These are phyloP conservation scores for Actinomucor elegans DNA, from an alignment of 371 early-diverging fungal species.

Conservation along the genomic window DNA sequence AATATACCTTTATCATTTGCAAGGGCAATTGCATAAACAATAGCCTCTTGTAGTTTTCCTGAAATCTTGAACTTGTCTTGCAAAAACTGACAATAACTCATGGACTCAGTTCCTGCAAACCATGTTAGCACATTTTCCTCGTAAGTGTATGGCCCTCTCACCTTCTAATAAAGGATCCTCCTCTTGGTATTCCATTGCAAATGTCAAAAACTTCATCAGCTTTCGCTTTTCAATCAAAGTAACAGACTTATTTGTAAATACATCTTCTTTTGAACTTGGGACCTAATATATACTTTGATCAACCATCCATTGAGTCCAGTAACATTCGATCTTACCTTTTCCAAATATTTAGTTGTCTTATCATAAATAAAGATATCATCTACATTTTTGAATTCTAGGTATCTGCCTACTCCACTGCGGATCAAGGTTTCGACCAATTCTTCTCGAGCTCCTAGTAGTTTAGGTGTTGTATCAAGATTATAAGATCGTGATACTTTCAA, in stretches of 20 bases:
- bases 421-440: conserved; percentile 76
- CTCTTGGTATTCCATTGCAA: conserved; percentile 55
- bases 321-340: conserved; percentile 34
- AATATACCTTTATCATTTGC: conserved; percentile 44
- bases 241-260: conserved; percentile 79
- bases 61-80: conserved; percentile 65
- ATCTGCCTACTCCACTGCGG: conserved; percentile 79
- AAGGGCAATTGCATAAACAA: conserved; percentile 73
- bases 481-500: conserved; percentile 59
- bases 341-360: conserved; percentile 31
- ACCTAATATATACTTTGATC: conserved; percentile 48
- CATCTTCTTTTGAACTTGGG: conserved; percentile 91
- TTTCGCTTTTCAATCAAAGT: conserved; percentile 82
- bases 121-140: no score
- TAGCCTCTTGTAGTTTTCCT: conserved; percentile 64
- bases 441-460: conserved; percentile 73
- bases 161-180: conserved; percentile 32
- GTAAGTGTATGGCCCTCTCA: no score
- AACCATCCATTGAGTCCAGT: background rate
- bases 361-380: conserved; percentile 67
- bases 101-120: conserved; percentile 19
- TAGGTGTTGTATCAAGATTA: conserved; percentile 81
- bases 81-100: conserved; percentile 52
- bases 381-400: conserved; percentile 86
- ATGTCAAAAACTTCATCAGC: conserved; percentile 86